Evolutionary conservation across 2,329 filamentous ascomycete species (phyloP).

Genomic region (Monosporascus sp.): DNA sequence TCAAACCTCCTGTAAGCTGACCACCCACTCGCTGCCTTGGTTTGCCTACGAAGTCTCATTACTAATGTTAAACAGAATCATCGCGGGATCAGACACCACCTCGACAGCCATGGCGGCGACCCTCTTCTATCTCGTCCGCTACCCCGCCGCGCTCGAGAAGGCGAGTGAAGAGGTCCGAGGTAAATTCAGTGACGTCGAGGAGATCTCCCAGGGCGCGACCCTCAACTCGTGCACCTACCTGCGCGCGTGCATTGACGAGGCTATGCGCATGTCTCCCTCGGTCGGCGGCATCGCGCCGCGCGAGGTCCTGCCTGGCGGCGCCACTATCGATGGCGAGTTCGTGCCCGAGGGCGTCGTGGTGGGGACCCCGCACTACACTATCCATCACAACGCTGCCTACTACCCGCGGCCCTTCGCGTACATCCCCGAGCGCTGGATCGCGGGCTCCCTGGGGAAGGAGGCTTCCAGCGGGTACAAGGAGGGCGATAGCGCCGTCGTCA

Average conservation of each 20-base stretch:
- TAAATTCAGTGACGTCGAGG: slow-evolving; percentile 46
- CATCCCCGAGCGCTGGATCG: slow-evolving; percentile 61
- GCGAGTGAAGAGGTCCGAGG: slow-evolving; percentile 47
- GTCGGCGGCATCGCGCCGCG: slow-evolving; percentile 57
- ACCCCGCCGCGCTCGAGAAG: slow-evolving; percentile 39
- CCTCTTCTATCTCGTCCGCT: slow-evolving; percentile 57
- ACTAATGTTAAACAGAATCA: slow-evolving; percentile 41
- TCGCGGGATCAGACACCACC: slow-evolving; percentile 67
- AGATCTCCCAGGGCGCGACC: slow-evolving; percentile 46
- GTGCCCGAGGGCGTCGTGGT: slow-evolving; percentile 58
- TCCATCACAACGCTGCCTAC: slow-evolving; percentile 62
- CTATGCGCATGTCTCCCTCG: slow-evolving; percentile 57
- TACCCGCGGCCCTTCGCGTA: slow-evolving; percentile 55
- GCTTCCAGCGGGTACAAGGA: slow-evolving; percentile 23
- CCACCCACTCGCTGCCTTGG: no score
- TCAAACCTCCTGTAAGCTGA: slow-evolving; percentile 56
- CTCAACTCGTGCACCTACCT: slow-evolving; percentile 53
- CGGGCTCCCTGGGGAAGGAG: slow-evolving; percentile 33
- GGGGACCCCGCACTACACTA: slow-evolving; percentile 61
- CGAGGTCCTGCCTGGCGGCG: slow-evolving; percentile 51
- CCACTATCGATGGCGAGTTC: slow-evolving; percentile 45
- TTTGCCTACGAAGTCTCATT: no score
- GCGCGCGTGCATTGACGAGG: slow-evolving; percentile 60
- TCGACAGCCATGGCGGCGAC: slow-evolving; percentile 62
- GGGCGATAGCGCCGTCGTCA: slow-evolving; percentile 29